A percentile compares a stretch with the other conserved stretches of the same genome.
Evolutionary conservation across 2,329 filamentous ascomycete genomes (phyloP).

Genomic region (Bimuria novae-zelandiae): DNA sequence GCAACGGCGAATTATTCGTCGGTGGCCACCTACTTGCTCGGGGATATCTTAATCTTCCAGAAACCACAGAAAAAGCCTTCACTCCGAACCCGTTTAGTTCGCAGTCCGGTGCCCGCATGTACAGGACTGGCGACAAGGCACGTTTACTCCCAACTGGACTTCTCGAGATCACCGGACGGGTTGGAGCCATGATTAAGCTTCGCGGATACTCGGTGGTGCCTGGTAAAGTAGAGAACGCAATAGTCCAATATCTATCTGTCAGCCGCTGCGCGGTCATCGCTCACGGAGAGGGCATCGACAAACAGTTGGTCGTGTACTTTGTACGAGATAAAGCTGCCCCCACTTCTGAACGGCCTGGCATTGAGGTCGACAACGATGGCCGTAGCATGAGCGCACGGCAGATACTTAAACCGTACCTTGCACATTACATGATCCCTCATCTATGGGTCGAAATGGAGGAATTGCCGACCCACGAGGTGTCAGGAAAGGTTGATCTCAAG

Average conservation of each 20-base stretch:
- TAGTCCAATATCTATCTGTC: slow-evolving; percentile 71
- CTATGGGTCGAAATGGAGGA: slow-evolving; percentile 75
- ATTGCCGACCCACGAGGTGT: slow-evolving; percentile 76
- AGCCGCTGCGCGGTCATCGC: slow-evolving; percentile 72
- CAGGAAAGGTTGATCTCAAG: slow-evolving; percentile 77
- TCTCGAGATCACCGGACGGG: slow-evolving; percentile 75
- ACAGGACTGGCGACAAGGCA: slow-evolving; percentile 74
- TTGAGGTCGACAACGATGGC: slow-evolving; percentile 71
- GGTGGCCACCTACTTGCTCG: slow-evolving; percentile 74
- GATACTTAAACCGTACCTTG: slow-evolving; percentile 67
- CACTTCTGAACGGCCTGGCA: slow-evolving; percentile 60
- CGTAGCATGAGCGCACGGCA: slow-evolving; percentile 72
- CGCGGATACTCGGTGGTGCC: slow-evolving; percentile 79
- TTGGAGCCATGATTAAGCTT: slow-evolving; percentile 80
- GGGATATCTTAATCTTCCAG: slow-evolving; percentile 79
- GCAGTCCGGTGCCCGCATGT: slow-evolving; percentile 68
- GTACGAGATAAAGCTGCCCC: slow-evolving; percentile 66
- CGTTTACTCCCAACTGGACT: slow-evolving; percentile 68
- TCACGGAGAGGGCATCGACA: slow-evolving; percentile 75
- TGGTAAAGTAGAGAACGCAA: slow-evolving; percentile 74
- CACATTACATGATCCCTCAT: slow-evolving; percentile 82
- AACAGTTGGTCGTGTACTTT: slow-evolving; percentile 77
- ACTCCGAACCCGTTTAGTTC: slow-evolving; percentile 66
- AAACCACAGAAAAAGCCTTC: slow-evolving; percentile 76
- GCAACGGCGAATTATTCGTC: slow-evolving; percentile 74